Evolutionary conservation across 257 asterid species (phyloP), one percentile per base, ranked within the genome.

Genomic region (Nicotiana attenuata): DNA sequence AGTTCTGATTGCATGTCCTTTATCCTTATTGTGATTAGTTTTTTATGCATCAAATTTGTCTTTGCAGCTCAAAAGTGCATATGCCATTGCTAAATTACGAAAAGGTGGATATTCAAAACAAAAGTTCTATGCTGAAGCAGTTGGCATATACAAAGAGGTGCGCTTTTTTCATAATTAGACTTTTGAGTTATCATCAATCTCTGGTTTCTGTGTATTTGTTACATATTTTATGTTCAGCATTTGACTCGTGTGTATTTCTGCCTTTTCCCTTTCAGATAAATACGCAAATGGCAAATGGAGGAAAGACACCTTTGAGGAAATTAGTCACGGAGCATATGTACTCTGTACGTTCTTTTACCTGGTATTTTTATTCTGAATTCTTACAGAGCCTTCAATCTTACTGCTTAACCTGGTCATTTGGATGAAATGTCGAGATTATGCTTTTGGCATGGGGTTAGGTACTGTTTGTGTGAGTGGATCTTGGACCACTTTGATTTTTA

Each of bases 321-420:
- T 83, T 76, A 80, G 98, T 89, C 77, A 93, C 99, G 9, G 99
- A 95, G 86, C 88, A 86, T 67, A 93, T 95, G 99, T 91, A 90
- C 88, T 93, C 99, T 64, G 99, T 95, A 92, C 85, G 99, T 87
- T 80, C 41, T 83, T 80, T 56, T 81, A 78, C 83, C 65, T 68
- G 61, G 61, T 73, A 47, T 50, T 24, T 24, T 50, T 7, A 24
- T 50, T 47, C 26, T 50, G 63, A 50, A 75, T 50, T 24, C 80
- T 7, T 56, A 26, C 63, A 1, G 63, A 50, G 80, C 80, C 45
- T 50, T 47, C 63, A 22, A 24, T 47, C 9, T 47, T 73, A 22
- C 61, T 75, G 45, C 80, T 73, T 45, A 73, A 47, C 61, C 22
- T 73, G 80, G 24, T 50, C 24, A 26, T 75, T 50, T 47, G 45